Evolutionary conservation across 805 yeast genomes (phyloP).

Genomic region (Jamesozyma hellenica): DNA sequence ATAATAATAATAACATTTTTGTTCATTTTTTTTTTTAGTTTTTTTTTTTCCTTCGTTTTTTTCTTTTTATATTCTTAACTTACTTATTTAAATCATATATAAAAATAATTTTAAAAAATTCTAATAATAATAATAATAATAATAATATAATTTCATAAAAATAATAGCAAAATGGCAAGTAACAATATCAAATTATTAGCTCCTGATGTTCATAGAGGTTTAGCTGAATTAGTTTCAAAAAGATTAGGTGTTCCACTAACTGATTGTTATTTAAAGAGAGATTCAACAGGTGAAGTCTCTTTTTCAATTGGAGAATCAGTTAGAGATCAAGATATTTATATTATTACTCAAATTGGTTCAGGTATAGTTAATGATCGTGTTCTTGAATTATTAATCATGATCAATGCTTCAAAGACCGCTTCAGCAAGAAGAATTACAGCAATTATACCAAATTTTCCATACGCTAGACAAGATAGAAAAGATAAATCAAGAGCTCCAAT

Average conservation of each 20-base stretch:
- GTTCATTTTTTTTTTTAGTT: too few relatives aligned
- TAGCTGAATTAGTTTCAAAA: constrained; percentile 59
- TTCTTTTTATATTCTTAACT: not conserved
- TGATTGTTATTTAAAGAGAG: constrained; percentile 54
- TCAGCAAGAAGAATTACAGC: constrained; percentile 78
- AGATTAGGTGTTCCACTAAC: constrained; percentile 51
- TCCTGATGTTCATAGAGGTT: constrained; percentile 55
- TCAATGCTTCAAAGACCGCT: constrained; percentile 74
- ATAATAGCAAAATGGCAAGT: constrained; percentile 52
- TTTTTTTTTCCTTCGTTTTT: not conserved
- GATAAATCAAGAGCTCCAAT: constrained; percentile 80
- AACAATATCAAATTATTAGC: constrained; percentile 61
- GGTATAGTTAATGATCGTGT: constrained; percentile 70
- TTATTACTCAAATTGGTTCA: constrained; percentile 70
- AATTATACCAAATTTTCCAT: constrained; percentile 73
- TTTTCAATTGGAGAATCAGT: constrained; percentile 74
- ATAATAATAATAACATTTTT: too few relatives aligned
- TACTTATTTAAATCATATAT: too few relatives aligned
- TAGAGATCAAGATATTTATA: constrained; percentile 75
- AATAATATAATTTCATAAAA: not conserved
- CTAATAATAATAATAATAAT: too few relatives aligned
- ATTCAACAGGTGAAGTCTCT: constrained; percentile 63
- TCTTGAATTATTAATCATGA: constrained; percentile 65
- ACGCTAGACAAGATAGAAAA: constrained; percentile 83
- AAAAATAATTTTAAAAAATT: too few relatives aligned